phyloP scores from a whole-genome alignment of 257 asterid species.

The Gentiana straminea region DNA sequence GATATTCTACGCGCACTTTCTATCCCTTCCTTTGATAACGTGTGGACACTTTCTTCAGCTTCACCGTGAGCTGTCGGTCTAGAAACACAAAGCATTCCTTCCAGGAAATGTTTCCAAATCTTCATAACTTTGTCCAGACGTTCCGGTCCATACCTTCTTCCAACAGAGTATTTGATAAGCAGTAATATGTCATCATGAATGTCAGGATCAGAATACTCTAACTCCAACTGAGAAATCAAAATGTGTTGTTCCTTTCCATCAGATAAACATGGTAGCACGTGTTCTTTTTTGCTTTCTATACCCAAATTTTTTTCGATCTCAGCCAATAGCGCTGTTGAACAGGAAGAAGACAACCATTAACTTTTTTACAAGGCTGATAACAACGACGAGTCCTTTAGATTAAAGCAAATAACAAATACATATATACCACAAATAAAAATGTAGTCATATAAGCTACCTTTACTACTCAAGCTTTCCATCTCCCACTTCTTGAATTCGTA shows the following conservation, averaged over 20 bases:
- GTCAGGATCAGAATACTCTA: conserved; percentile 61
- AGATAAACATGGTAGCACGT: conserved; percentile 38
- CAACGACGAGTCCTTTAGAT: too few species aligned
- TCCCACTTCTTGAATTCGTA: conserved; percentile 96
- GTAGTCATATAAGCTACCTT: conserved; percentile 37
- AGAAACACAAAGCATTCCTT: conserved; percentile 59
- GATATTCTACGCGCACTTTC: too few species aligned
- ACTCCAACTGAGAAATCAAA: conserved; percentile 47
- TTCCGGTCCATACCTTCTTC: conserved; percentile 70
- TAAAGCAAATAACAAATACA: too few species aligned
- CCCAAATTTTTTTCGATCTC: conserved; percentile 65
- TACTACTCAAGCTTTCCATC: conserved; percentile 74
- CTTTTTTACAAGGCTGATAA: too few species aligned
- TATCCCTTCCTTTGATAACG: conserved; percentile 18
- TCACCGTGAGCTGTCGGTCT: conserved; percentile 28
- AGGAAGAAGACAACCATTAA: neutral
- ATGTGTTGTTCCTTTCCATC: conserved; percentile 53
- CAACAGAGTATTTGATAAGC: conserved; percentile 64
- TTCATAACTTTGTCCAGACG: conserved; percentile 62
- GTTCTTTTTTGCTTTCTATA: conserved; percentile 49
- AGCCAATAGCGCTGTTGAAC: conserved; percentile 57
- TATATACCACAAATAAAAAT: too few species aligned
- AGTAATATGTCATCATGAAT: conserved; percentile 76
- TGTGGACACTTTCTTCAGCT: conserved; percentile 20
- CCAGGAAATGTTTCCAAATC: conserved; percentile 75